phyloP scores from a whole-genome alignment of 306 rosid species.

The Quercus glauca region DNA sequence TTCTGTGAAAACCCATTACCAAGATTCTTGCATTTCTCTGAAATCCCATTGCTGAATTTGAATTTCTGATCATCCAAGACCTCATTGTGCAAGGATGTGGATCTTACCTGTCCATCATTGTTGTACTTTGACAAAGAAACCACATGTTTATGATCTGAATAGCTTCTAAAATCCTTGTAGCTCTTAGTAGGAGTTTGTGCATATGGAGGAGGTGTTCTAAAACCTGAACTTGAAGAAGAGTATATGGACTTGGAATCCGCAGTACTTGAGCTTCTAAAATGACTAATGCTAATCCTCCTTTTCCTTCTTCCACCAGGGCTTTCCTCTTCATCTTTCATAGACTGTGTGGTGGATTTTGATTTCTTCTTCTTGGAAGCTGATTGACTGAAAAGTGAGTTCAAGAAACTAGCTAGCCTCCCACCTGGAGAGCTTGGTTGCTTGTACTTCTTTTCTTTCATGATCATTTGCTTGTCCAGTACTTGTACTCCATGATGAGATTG shows the following conservation, averaged over 20 bases:
- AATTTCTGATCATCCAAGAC: conserved; percentile 32
- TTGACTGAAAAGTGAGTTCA: conserved; percentile 90
- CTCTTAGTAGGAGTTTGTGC: conserved; percentile 66
- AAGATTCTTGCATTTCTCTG: conserved; percentile 49
- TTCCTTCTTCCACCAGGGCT: conserved; percentile 70
- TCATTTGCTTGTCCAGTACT: conserved; percentile 37
- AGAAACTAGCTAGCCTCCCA: conserved; percentile 86
- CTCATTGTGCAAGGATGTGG: conserved; percentile 38
- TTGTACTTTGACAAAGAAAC: conserved; percentile 34
- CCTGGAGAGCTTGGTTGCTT: conserved; percentile 97
- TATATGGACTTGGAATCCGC: conserved; percentile 56
- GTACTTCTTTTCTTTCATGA: conserved; percentile 61
- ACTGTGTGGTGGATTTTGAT: conserved; percentile 60
- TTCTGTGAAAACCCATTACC: conserved; percentile 29
- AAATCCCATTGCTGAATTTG: conserved; percentile 27
- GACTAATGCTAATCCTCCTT: conserved; percentile 91
- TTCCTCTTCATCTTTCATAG: conserved; percentile 74
- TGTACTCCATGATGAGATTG: conserved; percentile 37
- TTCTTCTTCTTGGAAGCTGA: conserved; percentile 89
- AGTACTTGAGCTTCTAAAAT: conserved; percentile 65
- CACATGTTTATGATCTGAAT: conserved; percentile 54
- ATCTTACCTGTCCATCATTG: conserved; percentile 22
- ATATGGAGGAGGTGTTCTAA: conserved; percentile 77
- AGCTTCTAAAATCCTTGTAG: conserved; percentile 62
- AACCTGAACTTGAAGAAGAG: conserved; percentile 74